Conservation (phyloP, 2,329 filamentous ascomycete species). For the Cladosporium sp. region DNA sequence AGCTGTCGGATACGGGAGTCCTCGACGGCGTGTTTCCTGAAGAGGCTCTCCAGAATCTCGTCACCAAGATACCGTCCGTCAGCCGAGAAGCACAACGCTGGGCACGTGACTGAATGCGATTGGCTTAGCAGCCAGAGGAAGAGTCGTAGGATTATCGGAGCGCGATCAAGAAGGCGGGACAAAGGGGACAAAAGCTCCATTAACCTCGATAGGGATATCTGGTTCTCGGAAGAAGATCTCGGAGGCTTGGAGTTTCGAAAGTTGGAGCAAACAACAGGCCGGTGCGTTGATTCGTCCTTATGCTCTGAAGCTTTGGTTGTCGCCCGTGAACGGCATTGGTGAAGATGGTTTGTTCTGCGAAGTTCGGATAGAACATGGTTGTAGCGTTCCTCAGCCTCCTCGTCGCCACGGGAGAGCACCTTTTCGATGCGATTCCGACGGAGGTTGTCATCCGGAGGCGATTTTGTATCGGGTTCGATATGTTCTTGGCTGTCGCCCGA, state of each 20-base stretch:
- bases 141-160: constrained; percentile 37
- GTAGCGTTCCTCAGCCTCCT: constrained; percentile 1
- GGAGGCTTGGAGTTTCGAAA: neutral
- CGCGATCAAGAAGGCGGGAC: neutral
- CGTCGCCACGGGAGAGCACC: neutral
- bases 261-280: constrained; percentile 3
- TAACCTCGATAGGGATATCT: neutral
- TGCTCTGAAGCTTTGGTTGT: neutral
- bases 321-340: neutral
- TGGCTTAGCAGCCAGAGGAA: constrained; percentile 48
- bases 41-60: constrained; percentile 46
- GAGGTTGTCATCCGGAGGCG: too few relatives aligned
- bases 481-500: neutral
- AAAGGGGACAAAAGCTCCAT: neutral
- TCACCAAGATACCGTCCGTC: constrained; percentile 49
- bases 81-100: constrained; percentile 47
- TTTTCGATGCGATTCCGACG: neutral
- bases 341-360: neutral
- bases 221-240: neutral
- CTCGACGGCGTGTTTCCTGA: constrained; percentile 44
- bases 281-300: neutral
- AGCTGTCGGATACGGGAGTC: constrained; percentile 44
- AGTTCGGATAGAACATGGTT: constrained; percentile 1
- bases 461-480: neutral
- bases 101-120: constrained; percentile 49